These are phyloP conservation scores for Persicaria tinctoria DNA, from an alignment of 148 eudicot species.

Conservation along the genomic window DNA sequence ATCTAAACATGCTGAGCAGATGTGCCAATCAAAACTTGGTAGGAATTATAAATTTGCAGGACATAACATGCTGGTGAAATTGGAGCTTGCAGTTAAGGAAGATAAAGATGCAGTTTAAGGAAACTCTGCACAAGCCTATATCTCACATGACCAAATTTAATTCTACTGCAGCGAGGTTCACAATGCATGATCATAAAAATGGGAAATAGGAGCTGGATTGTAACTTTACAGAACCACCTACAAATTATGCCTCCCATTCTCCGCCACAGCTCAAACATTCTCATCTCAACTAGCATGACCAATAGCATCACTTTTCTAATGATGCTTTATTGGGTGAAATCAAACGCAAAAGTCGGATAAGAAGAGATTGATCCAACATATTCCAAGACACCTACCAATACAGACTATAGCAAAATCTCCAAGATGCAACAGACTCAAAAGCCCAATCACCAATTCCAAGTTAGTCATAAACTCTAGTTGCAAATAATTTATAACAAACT, in stretches of 20 bases:
- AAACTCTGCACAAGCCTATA: background rate
- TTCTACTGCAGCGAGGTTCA: background rate
- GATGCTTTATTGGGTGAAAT: background rate
- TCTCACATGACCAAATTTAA: background rate
- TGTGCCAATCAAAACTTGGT: background rate
- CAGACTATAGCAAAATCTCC: background rate
- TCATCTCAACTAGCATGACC: background rate
- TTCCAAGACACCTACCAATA: background rate
- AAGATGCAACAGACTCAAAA: constrained; percentile 1
- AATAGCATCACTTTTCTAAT: background rate
- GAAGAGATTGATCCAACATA: background rate
- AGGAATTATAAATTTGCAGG: background rate
- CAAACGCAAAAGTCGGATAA: background rate
- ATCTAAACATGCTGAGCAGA: background rate
- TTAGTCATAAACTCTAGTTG: background rate
- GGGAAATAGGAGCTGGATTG: background rate
- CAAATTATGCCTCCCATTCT: background rate
- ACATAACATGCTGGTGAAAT: background rate
- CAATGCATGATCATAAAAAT: background rate
- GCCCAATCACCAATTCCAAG: background rate
- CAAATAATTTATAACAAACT: background rate
- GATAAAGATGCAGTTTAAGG: background rate
- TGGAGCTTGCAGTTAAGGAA: background rate
- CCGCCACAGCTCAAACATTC: background rate
- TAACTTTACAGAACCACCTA: background rate